Conservation (phyloP, 2,329 filamentous ascomycete species). For the Elsinoe batatas region DNA sequence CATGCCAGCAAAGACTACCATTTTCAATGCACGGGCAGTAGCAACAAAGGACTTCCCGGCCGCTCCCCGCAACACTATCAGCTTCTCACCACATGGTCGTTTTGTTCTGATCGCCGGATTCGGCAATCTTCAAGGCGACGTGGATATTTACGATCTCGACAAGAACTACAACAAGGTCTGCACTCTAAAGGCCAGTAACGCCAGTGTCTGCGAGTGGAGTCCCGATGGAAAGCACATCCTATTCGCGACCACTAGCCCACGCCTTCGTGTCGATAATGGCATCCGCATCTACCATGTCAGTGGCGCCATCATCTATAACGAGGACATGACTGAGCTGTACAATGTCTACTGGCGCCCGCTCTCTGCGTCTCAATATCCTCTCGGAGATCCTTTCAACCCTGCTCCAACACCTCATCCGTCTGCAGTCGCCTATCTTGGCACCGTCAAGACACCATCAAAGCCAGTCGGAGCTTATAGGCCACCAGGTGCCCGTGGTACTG, state of each 20-base stretch:
- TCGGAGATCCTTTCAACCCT: slow-evolving; percentile 61
- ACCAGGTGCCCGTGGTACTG: slow-evolving; percentile 79
- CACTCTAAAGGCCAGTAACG: slow-evolving; percentile 91
- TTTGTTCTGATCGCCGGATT: slow-evolving; percentile 94
- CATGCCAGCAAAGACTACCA: slow-evolving; percentile 98
- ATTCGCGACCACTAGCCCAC: slow-evolving; percentile 93
- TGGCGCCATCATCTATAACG: slow-evolving; percentile 84
- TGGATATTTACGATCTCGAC: slow-evolving; percentile 93
- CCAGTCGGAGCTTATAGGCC: slow-evolving; percentile 94
- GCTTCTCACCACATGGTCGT: slow-evolving; percentile 85
- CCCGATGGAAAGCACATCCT: slow-evolving; percentile 91
- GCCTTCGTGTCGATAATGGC: slow-evolving; percentile 92
- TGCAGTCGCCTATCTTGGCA: slow-evolving; percentile 69
- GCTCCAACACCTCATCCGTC: slow-evolving; percentile 74
- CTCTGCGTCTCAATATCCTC: slow-evolving; percentile 47
- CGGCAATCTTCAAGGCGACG: slow-evolving; percentile 92
- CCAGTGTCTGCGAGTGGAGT: slow-evolving; percentile 94
- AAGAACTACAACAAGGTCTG: slow-evolving; percentile 88
- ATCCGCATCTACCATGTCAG: slow-evolving; percentile 90
- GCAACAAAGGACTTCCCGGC: slow-evolving; percentile 78
- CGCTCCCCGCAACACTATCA: slow-evolving; percentile 84
- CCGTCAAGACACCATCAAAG: slow-evolving; percentile 89
- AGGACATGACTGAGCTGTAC: slow-evolving; percentile 92
- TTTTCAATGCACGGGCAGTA: slow-evolving; percentile 85
- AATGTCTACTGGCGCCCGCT: slow-evolving; percentile 78